Base-by-base conservation (phyloP, 2,329 filamentous ascomycete species). In the Hymenotorrendiella dingleyae region DNA sequence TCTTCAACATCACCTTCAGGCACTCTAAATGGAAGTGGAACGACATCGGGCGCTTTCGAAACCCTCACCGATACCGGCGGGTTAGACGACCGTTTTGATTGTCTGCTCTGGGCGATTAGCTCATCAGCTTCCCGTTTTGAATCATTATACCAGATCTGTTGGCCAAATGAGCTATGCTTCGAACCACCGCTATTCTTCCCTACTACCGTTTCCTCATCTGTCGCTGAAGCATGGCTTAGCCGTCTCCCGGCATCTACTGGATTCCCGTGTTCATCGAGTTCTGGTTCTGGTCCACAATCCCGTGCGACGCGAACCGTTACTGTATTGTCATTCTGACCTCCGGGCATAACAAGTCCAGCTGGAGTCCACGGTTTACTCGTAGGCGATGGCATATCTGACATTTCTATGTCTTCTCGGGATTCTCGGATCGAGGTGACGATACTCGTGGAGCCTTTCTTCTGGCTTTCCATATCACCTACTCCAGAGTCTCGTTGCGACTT, bases 1-100 rank as follows among this genome's bases (percentile, higher is more conserved):
- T 74, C 67, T 6, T 65, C 59, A 4, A 70, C 64, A 2, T 68
- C 64, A 10, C 68, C 64, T 16, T 62, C 61, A 1, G 79, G 78
- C 1, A 85, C 67, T 8, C 60, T 72, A 61, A 86, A 86, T 0
- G 84, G 83, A 1, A 86, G 66, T 12, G 83, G 80, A 1, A 84
- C 65, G 26, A 86, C 67, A 6, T 71, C 64, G 4, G 76, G 76
- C n/a, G 62, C 61, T 21, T 26, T 26, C 3, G 44, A 46, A 7
- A 39, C 30, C 19, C 40, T 37, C 14, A 73, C 65, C 11, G 67
- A 61, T 4, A 64, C 64, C 2, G 66, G 65, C 16, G 41, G 39
- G 22, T 40, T 43, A 7, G 50, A 51, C n/a, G 24, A 48, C 4
- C 56, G 54, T 38, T 55, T 54, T n/a, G 58, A 60, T 10, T 49